Evolutionary conservation across 148 eudicot species (phyloP).

Genomic region (Rhododendron griersonianum): DNA sequence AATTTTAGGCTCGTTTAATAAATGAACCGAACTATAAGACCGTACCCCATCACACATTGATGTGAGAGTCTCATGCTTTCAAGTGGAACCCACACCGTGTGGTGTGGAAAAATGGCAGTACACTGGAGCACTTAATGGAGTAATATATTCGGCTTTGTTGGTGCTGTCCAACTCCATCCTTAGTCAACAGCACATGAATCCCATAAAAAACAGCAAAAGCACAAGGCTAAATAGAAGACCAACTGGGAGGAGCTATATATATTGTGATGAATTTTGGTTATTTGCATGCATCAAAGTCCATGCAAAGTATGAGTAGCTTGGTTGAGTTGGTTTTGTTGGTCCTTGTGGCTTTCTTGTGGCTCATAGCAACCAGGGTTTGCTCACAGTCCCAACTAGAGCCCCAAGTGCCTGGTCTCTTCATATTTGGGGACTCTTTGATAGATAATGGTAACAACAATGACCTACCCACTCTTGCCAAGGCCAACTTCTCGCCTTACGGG

Average conservation of each 20-base stretch:
- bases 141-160: not conserved
- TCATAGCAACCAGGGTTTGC: conserved; percentile 4
- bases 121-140: not conserved
- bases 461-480: conserved; percentile 58
- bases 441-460: conserved; percentile 80
- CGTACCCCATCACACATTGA: not conserved
- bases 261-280: not conserved
- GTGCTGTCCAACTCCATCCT: not conserved
- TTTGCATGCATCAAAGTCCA: not conserved
- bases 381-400: conserved; percentile 21
- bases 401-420: conserved; percentile 54
- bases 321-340: not conserved
- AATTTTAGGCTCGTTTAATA: no score
- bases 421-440: conserved; percentile 79
- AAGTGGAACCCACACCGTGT: not conserved
- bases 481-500: conserved; percentile 73
- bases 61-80: not conserved
- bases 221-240: not conserved
- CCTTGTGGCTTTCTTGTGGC: conserved; percentile 10
- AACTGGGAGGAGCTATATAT: not conserved
- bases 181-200: not conserved
- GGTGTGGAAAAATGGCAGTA: not conserved
- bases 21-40: not conserved
- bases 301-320: not conserved
- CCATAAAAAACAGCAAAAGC: not conserved